Evolutionary conservation across 192 early-diverging fungal species (phyloP), one percentile per base, ranked within the genome.

Genomic region (Chytriomyces sp.): DNA sequence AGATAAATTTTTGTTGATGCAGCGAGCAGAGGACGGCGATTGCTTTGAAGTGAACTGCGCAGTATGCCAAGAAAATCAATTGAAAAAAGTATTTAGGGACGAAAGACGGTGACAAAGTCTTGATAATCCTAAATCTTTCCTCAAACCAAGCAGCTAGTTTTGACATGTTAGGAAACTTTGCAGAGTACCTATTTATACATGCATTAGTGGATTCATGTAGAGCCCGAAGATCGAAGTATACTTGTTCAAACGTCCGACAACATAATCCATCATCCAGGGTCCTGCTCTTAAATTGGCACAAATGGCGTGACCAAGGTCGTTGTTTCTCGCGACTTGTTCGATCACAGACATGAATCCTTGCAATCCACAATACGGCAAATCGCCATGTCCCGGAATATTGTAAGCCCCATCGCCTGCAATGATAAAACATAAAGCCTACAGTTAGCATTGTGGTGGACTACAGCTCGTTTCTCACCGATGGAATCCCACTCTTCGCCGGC

Each of bases 41-140:
- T 3, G 93, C 90, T 5, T 85, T 85, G 33, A 72, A 67, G 5
- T 87, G 76, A 26, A 93, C 84, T 10, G 91, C 91, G 14, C 87
- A 78, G 79, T 95, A 92, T 0, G 93, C 92, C 0, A 90, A 85
- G 64, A 90, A 84, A 8, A 97, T 74, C 1, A 89, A 86, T 65
- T 96, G 78, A 0, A 93, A 89, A 85, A 98, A 99, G 79, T 97
- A 98, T 73, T 96, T 95, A 33, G 98, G 98, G 4, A 89, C 70
- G 59, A 98, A 83, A 64, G 94, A 93, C 68, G 92, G 89, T 1
- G 94, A 91, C 25, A 96, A 75, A 6, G 73, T 65, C 64, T 89
- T 91, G 58, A 96, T 89, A 4, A 89, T 77, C 3, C 38, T 74
- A 70, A 96, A 88, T 36, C 94, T 90, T 64, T 85, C 81, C 12